Conservation (phyloP, 140 eudicot genomes). For the Erigeron philadelphicus region DNA sequence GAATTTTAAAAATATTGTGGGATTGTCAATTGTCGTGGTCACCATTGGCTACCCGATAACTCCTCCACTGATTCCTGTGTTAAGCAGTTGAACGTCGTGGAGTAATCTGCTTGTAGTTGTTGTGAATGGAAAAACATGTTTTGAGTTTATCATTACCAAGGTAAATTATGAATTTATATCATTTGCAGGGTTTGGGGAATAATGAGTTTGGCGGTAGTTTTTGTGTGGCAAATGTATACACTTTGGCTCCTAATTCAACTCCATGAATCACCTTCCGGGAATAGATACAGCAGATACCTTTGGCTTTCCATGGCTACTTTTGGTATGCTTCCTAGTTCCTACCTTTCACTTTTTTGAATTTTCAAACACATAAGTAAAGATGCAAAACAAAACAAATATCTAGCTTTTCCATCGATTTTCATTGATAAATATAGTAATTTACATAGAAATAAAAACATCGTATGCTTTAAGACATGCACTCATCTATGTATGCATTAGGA, state of each 20-base stretch:
- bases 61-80: too few species aligned
- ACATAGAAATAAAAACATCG: too few species aligned
- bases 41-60: too few species aligned
- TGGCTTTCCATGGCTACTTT: conserved; percentile 42
- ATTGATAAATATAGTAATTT: too few species aligned
- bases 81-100: too few species aligned
- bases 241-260: conserved; percentile 38
- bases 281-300: conserved; percentile 38
- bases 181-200: conserved; percentile 41
- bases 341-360: not conserved
- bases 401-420: not conserved
- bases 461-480: not conserved
- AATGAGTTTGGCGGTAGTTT: conserved; percentile 30
- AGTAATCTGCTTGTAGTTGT: too few species aligned
- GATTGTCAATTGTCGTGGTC: too few species aligned
- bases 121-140: not conserved
- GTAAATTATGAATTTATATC: not conserved
- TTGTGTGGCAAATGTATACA: conserved; percentile 45
- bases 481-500: too few species aligned
- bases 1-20: too few species aligned
- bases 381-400: too few species aligned
- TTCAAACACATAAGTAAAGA: not conserved
- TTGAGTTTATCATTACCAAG: not conserved
- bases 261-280: conserved; percentile 37
- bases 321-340: conserved; percentile 20